These are phyloP conservation scores for Ustilaginoidea virens DNA, from an alignment of 2,329 filamentous ascomycete genomes.

Conservation along the genomic window DNA sequence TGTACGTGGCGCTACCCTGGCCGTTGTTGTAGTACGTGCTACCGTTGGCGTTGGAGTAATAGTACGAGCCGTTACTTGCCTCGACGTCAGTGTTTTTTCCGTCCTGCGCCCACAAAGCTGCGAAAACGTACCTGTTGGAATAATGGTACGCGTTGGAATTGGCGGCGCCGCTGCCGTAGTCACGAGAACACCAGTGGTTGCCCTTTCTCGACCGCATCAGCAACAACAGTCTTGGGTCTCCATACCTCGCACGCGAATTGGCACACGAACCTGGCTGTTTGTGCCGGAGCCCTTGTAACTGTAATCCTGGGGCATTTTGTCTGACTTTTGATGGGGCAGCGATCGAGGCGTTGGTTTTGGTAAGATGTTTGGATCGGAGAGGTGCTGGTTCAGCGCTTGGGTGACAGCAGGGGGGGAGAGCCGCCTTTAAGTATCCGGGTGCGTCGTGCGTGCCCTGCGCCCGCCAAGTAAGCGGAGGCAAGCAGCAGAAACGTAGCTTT, in stretches of 20 bases:
- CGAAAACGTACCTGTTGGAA: conserved; percentile 45
- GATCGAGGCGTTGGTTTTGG: no score
- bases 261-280: conserved; percentile 40
- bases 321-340: no score
- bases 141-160: conserved; percentile 52
- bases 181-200: conserved; percentile 51
- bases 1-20: conserved; percentile 43
- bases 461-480: no score
- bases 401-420: no score
- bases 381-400: no score
- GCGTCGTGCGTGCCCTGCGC: no score
- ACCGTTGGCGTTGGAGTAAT: conserved; percentile 55
- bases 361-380: no score
- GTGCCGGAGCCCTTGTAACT: conserved; percentile 37
- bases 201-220: conserved; percentile 34
- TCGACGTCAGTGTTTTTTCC: no score
- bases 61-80: conserved; percentile 52
- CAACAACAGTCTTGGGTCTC: no score
- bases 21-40: conserved; percentile 55
- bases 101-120: no score
- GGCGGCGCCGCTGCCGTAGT: conserved; percentile 39
- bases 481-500: no score
- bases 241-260: conserved; percentile 22
- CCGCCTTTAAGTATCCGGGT: no score
- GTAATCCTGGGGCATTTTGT: conserved; percentile 16